Conservation (phyloP, 108 stramenopile species). For the Cyclotella atomus region DNA sequence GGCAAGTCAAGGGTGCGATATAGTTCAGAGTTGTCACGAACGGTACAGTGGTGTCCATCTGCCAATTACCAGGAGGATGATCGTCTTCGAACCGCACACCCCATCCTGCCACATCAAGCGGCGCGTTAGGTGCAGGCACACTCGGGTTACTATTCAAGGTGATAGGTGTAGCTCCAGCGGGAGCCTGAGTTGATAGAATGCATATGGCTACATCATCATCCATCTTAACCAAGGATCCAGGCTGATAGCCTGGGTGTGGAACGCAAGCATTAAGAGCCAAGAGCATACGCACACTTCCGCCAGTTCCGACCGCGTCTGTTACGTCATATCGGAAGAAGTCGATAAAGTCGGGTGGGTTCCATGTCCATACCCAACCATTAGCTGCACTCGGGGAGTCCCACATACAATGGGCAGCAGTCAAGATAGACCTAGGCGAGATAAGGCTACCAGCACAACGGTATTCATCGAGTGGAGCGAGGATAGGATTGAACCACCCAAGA, state of each 20-base stretch:
- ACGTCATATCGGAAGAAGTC: not conserved
- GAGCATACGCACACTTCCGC: not conserved
- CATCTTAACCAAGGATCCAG: not conserved
- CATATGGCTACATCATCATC: not conserved
- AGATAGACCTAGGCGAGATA: not conserved
- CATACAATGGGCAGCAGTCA: slow-evolving; percentile 1
- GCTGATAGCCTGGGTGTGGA: not conserved
- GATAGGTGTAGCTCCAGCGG: not conserved
- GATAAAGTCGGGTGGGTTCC: not conserved
- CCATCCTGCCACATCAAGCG: slow-evolving; percentile 1
- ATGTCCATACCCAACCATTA: too few relatives aligned
- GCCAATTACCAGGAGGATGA: not conserved
- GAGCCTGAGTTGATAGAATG: not conserved
- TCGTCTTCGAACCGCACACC: not conserved
- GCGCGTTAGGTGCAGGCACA: not conserved
- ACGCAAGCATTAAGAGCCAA: not conserved
- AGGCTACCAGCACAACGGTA: not conserved
- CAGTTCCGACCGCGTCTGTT: not conserved
- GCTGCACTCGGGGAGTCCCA: not conserved
- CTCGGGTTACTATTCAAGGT: not conserved
- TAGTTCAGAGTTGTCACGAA: too few relatives aligned
- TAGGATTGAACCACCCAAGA: too few relatives aligned
- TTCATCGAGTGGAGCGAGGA: not conserved
- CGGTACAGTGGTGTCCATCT: too few relatives aligned
- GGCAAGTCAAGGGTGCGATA: too few relatives aligned